Percentiles rank a stretch among this genome's conserved stretches.
phyloP scores from a whole-genome alignment of 176 grass and related monocot genomes.

The Triticum urartu region DNA sequence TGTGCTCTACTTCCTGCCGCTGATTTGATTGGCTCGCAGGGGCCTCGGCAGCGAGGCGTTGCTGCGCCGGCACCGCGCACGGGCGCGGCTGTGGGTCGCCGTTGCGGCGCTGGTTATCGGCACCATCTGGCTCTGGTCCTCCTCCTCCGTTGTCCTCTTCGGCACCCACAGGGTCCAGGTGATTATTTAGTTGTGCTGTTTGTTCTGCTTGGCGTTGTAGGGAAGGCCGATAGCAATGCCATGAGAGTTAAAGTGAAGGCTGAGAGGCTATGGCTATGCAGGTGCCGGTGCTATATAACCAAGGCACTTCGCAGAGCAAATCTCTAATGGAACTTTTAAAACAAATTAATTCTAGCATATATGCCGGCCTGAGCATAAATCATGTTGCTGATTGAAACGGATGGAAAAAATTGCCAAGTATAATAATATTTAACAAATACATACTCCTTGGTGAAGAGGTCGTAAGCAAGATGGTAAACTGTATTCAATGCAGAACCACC shows the following conservation, averaged over 20 bases:
- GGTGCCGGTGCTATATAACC: not conserved
- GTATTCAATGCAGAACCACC: not conserved
- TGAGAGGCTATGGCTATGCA: not conserved
- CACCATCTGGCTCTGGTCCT: slow-evolving; percentile 44
- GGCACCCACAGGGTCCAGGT: slow-evolving; percentile 30
- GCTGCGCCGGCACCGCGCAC: slow-evolving; percentile 13
- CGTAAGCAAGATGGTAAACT: not conserved
- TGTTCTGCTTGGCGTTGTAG: slow-evolving; percentile 13
- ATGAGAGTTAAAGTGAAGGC: not conserved
- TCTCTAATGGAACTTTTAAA: not conserved
- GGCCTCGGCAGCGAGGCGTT: not conserved
- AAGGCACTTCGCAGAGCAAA: not conserved
- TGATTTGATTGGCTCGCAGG: slow-evolving; percentile 22
- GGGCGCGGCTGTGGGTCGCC: slow-evolving; percentile 35
- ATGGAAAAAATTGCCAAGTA: not conserved
- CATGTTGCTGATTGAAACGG: not conserved
- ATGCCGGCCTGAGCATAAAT: not conserved
- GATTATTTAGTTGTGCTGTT: not conserved
- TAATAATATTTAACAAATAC: not conserved
- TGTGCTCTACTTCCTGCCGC: not conserved
- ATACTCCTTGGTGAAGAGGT: not conserved
- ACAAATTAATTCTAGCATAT: not conserved
- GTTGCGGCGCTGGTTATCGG: slow-evolving; percentile 31
- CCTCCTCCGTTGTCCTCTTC: slow-evolving; percentile 28
- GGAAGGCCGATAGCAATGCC: not conserved